Evolutionary conservation across 352 stramenopile genomes (phyloP).

Genomic region (Phytopythium litorale): DNA sequence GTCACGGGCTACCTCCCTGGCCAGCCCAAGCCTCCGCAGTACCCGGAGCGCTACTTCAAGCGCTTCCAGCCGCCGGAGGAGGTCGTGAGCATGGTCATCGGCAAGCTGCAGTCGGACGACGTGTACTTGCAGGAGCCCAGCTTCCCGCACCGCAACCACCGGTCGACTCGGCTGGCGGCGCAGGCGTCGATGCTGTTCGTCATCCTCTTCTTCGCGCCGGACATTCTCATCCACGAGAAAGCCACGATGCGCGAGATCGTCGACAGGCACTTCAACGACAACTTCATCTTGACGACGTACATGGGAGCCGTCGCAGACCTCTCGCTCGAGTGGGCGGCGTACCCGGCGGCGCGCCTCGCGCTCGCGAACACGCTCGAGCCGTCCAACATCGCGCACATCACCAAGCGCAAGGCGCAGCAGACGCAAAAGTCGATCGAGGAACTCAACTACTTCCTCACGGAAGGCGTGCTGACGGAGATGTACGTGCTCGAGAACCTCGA

Average conservation of each 20-base stretch:
- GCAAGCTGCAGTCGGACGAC: constrained; percentile 93
- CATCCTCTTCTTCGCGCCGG: constrained; percentile 92
- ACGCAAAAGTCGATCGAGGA: constrained; percentile 86
- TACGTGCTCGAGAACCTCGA: constrained; percentile 93
- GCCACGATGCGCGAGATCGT: constrained; percentile 94
- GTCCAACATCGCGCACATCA: constrained; percentile 88
- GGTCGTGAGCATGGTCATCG: constrained; percentile 92
- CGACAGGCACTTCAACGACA: constrained; percentile 95
- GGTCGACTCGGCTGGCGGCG: constrained; percentile 85
- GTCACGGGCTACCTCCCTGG: constrained; percentile 87
- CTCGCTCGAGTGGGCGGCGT: constrained; percentile 90
- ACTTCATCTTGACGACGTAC: constrained; percentile 95
- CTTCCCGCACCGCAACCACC: constrained; percentile 92
- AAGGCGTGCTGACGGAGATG: constrained; percentile 91
- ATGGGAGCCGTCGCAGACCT: constrained; percentile 94
- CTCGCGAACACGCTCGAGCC: constrained; percentile 87
- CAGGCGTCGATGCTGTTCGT: constrained; percentile 96
- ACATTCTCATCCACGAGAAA: constrained; percentile 91
- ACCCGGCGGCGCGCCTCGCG: constrained; percentile 86
- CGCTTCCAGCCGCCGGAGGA: constrained; percentile 83
- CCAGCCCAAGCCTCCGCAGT: constrained; percentile 79
- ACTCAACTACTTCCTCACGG: constrained; percentile 89
- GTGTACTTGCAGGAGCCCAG: constrained; percentile 90
- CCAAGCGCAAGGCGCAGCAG: constrained; percentile 83
- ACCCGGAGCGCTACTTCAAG: constrained; percentile 88